Evolutionary conservation across 225 moss, liverwort and hornwort genomes (phyloP).

Genomic region (Pseudisothecium myosuroides): DNA sequence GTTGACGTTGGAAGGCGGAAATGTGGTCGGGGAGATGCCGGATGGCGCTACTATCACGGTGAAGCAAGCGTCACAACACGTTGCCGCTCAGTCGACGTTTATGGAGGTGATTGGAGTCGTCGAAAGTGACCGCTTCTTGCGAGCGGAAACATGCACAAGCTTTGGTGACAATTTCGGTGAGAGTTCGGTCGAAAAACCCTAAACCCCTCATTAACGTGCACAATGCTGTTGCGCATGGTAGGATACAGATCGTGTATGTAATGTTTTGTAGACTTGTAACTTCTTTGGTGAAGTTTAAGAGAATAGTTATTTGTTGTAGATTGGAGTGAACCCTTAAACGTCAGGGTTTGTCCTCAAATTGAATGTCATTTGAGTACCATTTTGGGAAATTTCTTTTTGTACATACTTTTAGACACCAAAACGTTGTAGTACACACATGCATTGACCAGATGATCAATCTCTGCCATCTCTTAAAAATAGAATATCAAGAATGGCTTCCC

Average conservation of each 20-base stretch:
- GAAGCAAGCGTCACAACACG: slow-evolving; percentile 39
- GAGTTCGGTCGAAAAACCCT: background rate
- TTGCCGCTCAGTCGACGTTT: slow-evolving; percentile 44
- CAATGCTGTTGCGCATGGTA: background rate
- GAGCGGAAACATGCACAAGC: slow-evolving; percentile 72
- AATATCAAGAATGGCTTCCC: background rate
- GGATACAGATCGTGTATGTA: background rate
- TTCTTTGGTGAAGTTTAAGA: background rate
- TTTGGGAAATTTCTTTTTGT: too few species aligned
- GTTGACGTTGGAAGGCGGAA: slow-evolving; percentile 35
- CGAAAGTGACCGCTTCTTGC: slow-evolving; percentile 53
- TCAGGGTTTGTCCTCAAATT: too few species aligned
- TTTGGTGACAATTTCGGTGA: slow-evolving; percentile 86
- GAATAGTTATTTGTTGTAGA: background rate
- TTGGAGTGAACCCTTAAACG: too few species aligned
- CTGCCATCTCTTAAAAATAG: background rate
- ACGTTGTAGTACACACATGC: background rate
- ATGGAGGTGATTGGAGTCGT: slow-evolving; percentile 85
- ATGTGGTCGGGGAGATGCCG: slow-evolving; percentile 45
- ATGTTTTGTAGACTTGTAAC: background rate
- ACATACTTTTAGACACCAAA: too few species aligned
- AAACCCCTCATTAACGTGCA: background rate
- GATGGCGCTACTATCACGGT: slow-evolving; percentile 62
- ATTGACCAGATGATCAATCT: background rate
- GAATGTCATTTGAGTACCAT: too few species aligned